Evolutionary conservation across 2,329 filamentous ascomycete genomes (phyloP), one percentile per base, ranked within the genome.

Genomic region (Aspergillus bombycis): DNA sequence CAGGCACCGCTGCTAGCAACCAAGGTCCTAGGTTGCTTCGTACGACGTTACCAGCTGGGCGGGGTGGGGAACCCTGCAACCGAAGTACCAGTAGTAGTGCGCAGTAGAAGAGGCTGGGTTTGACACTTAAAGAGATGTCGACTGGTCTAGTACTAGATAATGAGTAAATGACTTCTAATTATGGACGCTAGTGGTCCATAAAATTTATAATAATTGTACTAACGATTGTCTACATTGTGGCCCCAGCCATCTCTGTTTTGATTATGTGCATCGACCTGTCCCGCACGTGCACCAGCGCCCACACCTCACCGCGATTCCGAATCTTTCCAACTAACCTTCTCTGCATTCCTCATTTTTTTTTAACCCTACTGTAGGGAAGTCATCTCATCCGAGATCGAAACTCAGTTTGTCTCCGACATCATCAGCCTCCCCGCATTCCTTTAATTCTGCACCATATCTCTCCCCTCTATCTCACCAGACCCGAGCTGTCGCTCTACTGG

Each of bases 221-320:
- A n/a, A n/a, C n/a, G n/a, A n/a, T 41, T 38, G 21, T 54, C 14
- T 19, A 19, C n/a, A 54, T 26, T 36, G 30, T 54, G 52, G 36
- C 38, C 52, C 52, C 52, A 55, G 34, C 52, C 52, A 23, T 36
- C 34, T 58, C n/a, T 36, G 28, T 50, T 36, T 23, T 58, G 41
- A 58, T 58, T 45, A 36, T 46, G 26, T 45, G 56, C 56, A 58
- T 58, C 34, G 23, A 32, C 16, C 56, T 58, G 32, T 32, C 56
- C 43, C n/a, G 56, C 56, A 58, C 56, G 56, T 58, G 66, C 65
- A 62, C 64, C 62, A 41, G 60, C 62, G 59, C 62, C 52, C 55
- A 50, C 53, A 38, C 46, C 36, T 60, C 45, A 48, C 43, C 52
- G 55, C 12, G 59, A 54, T 60, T 58, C 41, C 19, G 16, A 28